Evolutionary conservation across 2,329 filamentous ascomycete species (phyloP).

Genomic region (Pseudohalonectria lignicola): DNA sequence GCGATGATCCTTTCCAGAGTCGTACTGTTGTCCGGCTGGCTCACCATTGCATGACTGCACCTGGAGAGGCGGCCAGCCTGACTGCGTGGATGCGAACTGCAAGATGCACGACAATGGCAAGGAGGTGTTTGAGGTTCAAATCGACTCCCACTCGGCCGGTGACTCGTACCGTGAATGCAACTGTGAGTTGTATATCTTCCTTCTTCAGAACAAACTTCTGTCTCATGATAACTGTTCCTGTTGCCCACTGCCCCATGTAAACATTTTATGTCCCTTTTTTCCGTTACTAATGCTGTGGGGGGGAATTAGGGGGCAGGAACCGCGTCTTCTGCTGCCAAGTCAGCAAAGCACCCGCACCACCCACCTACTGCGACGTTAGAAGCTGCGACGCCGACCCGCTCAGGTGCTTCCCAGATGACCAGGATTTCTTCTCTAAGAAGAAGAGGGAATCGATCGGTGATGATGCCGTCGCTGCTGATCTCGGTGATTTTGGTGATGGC

Average conservation of each 20-base stretch:
- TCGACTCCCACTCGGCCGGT: not conserved
- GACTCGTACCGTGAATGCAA: not conserved
- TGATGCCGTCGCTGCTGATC: not conserved
- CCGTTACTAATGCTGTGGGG: too few relatives aligned
- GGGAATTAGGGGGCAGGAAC: not conserved
- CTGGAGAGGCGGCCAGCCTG: not conserved
- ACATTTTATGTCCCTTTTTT: too few relatives aligned
- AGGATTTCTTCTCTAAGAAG: not conserved
- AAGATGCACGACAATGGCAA: not conserved
- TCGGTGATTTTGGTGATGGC: not conserved
- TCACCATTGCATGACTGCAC: not conserved
- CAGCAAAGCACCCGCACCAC: not conserved
- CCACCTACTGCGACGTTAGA: not conserved
- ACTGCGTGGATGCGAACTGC: not conserved
- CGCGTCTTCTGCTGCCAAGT: not conserved
- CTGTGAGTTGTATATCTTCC: not conserved
- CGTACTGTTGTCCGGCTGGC: not conserved
- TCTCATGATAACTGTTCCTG: not conserved
- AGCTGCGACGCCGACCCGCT: not conserved
- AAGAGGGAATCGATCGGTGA: not conserved
- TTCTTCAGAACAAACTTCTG: not conserved
- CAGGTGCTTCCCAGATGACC: not conserved
- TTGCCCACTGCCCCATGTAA: not conserved
- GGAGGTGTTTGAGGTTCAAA: not conserved
- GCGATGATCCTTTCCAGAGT: not conserved